Evolutionary conservation across 352 stramenopile species (phyloP).

Genomic region (Hyaloperonospora brassicae): DNA sequence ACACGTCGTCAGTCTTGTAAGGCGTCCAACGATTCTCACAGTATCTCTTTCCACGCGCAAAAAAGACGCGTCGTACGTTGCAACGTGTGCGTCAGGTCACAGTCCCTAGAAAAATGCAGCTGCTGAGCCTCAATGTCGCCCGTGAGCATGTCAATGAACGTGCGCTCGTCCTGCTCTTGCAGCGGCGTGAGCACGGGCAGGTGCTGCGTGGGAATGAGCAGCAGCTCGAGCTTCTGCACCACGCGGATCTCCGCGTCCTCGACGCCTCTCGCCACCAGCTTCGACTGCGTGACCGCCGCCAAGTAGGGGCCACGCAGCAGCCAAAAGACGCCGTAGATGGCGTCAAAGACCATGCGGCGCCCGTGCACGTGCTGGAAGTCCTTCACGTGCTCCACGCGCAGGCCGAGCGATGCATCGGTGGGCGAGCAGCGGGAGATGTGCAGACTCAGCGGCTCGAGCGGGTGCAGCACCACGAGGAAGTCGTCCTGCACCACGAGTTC

Average conservation of each 20-base stretch:
- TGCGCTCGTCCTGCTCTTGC: constrained; percentile 52
- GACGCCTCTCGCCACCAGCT: constrained; percentile 41
- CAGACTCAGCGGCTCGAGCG: constrained; percentile 38
- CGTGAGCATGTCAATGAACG: constrained; percentile 59
- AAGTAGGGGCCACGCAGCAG: constrained; percentile 63
- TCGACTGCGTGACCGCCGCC: constrained; percentile 63
- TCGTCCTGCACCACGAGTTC: constrained; percentile 74
- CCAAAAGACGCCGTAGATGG: constrained; percentile 72
- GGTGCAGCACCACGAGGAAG: constrained; percentile 50
- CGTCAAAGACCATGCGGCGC: constrained; percentile 66
- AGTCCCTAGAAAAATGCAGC: constrained; percentile 70
- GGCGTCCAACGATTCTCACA: neutral
- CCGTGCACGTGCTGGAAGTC: constrained; percentile 61
- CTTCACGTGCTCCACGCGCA: constrained; percentile 53
- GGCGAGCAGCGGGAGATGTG: constrained; percentile 33
- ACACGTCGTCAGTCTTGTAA: constrained; percentile 1
- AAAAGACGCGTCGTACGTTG: constrained; percentile 40
- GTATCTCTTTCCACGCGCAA: neutral
- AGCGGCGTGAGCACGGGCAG: constrained; percentile 36
- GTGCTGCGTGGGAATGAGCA: constrained; percentile 60
- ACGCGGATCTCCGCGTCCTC: constrained; percentile 45
- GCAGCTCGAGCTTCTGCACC: constrained; percentile 52
- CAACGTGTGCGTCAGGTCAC: constrained; percentile 71
- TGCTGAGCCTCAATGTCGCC: constrained; percentile 41
- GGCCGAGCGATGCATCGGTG: constrained; percentile 29